These are phyloP conservation scores for Citrullus amarus DNA, from an alignment of 306 rosid genomes.

Conservation along the genomic window DNA sequence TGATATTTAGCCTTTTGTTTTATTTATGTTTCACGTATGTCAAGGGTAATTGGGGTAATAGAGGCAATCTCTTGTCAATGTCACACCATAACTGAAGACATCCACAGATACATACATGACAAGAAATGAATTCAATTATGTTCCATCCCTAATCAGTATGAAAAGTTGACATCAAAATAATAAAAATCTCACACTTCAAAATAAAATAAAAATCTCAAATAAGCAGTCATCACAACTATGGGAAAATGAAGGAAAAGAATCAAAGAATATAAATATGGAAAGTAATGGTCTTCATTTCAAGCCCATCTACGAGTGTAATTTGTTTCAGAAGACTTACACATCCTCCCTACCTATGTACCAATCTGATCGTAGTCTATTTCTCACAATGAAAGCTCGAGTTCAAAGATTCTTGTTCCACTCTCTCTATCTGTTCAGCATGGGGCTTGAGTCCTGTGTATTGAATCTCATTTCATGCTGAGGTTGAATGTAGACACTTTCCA, in stretches of 20 bases:
- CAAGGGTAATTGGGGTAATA: not conserved
- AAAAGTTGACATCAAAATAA: not conserved
- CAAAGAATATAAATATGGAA: not conserved
- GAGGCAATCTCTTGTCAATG: not conserved
- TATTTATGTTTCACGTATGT: too few relatives aligned
- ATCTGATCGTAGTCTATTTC: not conserved
- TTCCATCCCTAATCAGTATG: not conserved
- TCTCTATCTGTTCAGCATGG: conserved; percentile 38
- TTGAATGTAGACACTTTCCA: not conserved
- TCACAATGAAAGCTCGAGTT: conserved; percentile 16
- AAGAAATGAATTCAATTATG: not conserved
- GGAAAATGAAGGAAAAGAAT: not conserved
- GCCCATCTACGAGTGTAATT: not conserved
- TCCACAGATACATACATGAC: not conserved
- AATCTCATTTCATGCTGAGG: conserved; percentile 5
- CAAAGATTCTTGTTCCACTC: conserved; percentile 33
- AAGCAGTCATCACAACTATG: not conserved
- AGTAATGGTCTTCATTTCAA: not conserved
- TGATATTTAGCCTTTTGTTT: too few relatives aligned
- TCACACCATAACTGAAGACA: not conserved
- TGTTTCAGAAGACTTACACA: not conserved
- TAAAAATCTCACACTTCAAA: not conserved
- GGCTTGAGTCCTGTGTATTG: conserved; percentile 18
- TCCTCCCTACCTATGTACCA: conserved; percentile 3
- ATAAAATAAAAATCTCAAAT: not conserved